These are phyloP conservation scores for Ramaria sp. DNA, from an alignment of 768 basidiomycete species.

Conservation along the genomic window DNA sequence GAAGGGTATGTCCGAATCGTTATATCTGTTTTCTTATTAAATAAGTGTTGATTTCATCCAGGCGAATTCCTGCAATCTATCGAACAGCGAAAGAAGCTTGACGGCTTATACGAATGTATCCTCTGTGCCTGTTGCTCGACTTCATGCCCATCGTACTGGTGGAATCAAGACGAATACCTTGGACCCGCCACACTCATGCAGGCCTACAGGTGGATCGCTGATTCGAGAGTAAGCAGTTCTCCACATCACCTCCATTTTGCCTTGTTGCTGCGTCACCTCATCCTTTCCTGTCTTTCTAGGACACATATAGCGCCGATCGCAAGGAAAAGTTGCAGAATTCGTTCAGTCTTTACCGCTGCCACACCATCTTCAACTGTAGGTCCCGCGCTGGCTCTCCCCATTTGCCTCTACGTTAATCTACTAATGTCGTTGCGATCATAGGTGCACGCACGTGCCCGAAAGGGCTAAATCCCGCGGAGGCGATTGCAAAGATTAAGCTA, in stretches of 20 bases:
- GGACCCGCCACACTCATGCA: slow-evolving; percentile 96
- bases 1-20: slow-evolving; percentile 20
- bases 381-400: slow-evolving; percentile 9
- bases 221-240: slow-evolving; percentile 61
- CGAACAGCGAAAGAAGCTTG: slow-evolving; percentile 91
- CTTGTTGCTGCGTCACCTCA: neutral
- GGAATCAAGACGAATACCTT: slow-evolving; percentile 98
- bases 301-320: slow-evolving; percentile 64
- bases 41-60: neutral
- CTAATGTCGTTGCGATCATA: slow-evolving; percentile 16
- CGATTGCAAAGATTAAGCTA: slow-evolving; percentile 90
- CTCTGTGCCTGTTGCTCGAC: slow-evolving; percentile 97
- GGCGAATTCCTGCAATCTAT: slow-evolving; percentile 84
- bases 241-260: neutral
- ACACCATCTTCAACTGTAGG: slow-evolving; percentile 95
- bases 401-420: neutral
- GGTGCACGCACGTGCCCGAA: slow-evolving; percentile 95
- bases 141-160: slow-evolving; percentile 97
- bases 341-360: slow-evolving; percentile 93
- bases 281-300: slow-evolving; percentile 29
- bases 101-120: slow-evolving; percentile 96
- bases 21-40: neutral
- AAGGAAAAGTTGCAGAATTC: slow-evolving; percentile 93
- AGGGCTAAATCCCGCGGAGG: slow-evolving; percentile 86
- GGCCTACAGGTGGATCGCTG: slow-evolving; percentile 96